These are phyloP conservation scores for Chrysanthemum lavandulifolium DNA, from an alignment of 129 eudicot species.

Conservation along the genomic window DNA sequence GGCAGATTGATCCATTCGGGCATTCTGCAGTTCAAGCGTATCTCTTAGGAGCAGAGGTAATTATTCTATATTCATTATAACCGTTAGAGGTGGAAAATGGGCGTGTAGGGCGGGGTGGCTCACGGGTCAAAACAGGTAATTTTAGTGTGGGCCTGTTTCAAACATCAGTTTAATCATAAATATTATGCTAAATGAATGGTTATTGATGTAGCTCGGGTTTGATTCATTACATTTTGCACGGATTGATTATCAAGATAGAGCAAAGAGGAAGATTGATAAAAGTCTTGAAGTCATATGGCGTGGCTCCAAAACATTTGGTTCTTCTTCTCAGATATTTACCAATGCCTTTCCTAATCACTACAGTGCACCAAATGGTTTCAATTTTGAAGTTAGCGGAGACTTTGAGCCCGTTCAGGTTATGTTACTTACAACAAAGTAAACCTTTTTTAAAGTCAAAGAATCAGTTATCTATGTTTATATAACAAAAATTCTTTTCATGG, in stretches of 20 bases:
- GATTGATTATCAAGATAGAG: constrained; percentile 91
- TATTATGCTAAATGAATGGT: not conserved
- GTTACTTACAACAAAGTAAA: constrained; percentile 12
- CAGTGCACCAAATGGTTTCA: constrained; percentile 77
- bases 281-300: constrained; percentile 93
- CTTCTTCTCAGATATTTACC: constrained; percentile 80
- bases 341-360: constrained; percentile 83
- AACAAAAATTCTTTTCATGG: too few relatives aligned
- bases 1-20: constrained; percentile 98
- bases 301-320: constrained; percentile 88
- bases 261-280: constrained; percentile 71
- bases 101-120: not conserved
- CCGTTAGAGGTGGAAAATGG: not conserved
- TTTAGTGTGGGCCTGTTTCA: not conserved
- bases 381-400: constrained; percentile 69
- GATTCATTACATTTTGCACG: constrained; percentile 95
- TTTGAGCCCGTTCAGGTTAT: constrained; percentile 80
- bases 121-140: not conserved
- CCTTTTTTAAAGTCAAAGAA: not conserved
- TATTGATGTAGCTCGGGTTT: constrained; percentile 65
- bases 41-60: constrained; percentile 89
- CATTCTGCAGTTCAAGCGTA: constrained; percentile 97
- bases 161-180: too few relatives aligned
- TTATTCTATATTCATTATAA: constrained; percentile 7
- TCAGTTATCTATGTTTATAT: too few relatives aligned